Evolutionary conservation across 441 rosid species (phyloP), one percentile per base, ranked within the genome.

Genomic region (Arabidopsis lyrata): DNA sequence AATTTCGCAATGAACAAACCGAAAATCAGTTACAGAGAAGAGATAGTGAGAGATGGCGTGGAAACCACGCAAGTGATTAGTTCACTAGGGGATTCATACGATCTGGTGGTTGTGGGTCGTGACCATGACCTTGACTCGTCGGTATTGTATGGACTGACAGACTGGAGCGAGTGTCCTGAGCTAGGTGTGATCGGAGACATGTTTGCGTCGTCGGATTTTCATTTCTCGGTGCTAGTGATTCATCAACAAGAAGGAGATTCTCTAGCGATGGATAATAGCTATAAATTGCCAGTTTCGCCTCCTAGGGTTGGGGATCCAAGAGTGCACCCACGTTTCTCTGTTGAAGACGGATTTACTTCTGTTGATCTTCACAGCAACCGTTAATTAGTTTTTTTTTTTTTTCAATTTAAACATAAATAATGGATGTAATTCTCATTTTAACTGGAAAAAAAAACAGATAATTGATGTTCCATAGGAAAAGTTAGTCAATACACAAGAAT

Each of bases 161-260:
- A 79, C 8, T 90, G 91, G 91, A 87, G 85, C 6, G 91, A 87
- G 67, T 83, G 87, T 35, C 87, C 85, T 0, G 91, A 87, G 84
- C 52, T 87, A n/a, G 89, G 91, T 31, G 73, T 81, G 64, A 70
- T 85, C 2, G 84, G 86, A 8, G 91, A 87, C 50, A 78, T 87
- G 82, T 72, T 87, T 14, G 86, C 89, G 2, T 81, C 89, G 1
- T 15, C 82, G 2, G 83, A 87, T 77, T 85, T 70, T 86, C 66
- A 78, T 65, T 79, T 75, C 29, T 79, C 86, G 3, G 85, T 85
- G 18, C 45, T 87, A 15, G 86, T 85, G 64, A 16, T 84, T 62
- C 86, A 84, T 41, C 86, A 82, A 60, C 88, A 87, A 42, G 73
- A 68, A 42, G 80, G 74, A 12, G 82, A 70, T 0, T 16, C 34